phyloP scores from a whole-genome alignment of 805 yeast species.

The Wickerhamiella kurtzmanii region DNA sequence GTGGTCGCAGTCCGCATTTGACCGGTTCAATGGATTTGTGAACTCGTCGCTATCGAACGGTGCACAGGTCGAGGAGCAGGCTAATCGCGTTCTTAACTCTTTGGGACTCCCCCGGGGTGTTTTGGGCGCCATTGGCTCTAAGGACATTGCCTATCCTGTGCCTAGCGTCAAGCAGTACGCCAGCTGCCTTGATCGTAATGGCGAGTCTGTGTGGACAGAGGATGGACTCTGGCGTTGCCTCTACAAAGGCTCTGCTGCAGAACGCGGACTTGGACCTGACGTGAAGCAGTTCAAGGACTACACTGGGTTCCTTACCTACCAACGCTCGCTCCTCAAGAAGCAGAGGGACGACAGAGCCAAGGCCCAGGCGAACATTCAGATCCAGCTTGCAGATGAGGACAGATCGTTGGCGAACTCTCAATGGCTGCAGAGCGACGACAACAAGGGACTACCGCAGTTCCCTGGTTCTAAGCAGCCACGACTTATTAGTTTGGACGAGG shows the following conservation, averaged over 20 bases:
- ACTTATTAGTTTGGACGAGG: constrained; percentile 18
- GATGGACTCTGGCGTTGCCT: constrained; percentile 85
- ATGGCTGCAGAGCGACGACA: not conserved
- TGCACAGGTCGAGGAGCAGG: not conserved
- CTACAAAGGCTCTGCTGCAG: constrained; percentile 28
- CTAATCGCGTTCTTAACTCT: not conserved
- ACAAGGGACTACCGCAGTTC: constrained; percentile 3
- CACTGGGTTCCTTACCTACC: constrained; percentile 45
- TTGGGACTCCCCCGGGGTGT: not conserved
- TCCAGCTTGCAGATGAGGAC: too few species aligned
- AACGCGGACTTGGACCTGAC: constrained; percentile 8
- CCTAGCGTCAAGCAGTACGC: constrained; percentile 46
- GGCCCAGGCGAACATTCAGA: not conserved
- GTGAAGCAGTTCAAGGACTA: constrained; percentile 39
- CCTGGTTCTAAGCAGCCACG: constrained; percentile 14
- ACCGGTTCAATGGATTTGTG: constrained; percentile 1
- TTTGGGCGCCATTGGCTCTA: not conserved
- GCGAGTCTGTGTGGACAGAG: constrained; percentile 70
- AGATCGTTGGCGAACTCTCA: too few species aligned
- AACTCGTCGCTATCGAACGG: not conserved
- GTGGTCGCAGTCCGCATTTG: not conserved
- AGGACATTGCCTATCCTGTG: constrained; percentile 32
- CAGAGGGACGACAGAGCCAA: not conserved
- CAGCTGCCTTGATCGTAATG: constrained; percentile 50
- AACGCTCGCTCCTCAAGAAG: constrained; percentile 6